These are phyloP conservation scores for Picea glauca DNA, from an alignment of 75 land plant genomes.

Conservation along the genomic window DNA sequence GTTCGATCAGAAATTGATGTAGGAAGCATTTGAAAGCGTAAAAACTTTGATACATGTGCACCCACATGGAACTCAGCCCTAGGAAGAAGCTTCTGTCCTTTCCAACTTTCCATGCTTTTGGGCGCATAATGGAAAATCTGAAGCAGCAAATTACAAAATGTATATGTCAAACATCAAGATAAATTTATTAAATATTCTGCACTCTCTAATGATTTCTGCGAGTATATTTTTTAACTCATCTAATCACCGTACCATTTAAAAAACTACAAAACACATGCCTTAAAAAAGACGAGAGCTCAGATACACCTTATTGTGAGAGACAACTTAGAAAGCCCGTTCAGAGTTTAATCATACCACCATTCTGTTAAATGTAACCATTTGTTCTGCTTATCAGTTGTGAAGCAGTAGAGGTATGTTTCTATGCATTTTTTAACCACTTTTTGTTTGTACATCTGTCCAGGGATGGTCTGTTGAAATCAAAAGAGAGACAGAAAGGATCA, in stretches of 20 bases:
- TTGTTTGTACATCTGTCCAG: too few relatives aligned
- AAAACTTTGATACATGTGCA: constrained; percentile 82
- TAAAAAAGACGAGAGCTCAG: neutral
- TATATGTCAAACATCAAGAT: constrained; percentile 1
- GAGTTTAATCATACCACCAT: neutral
- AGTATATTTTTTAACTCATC: too few relatives aligned
- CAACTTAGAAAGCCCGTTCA: neutral
- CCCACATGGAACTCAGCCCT: constrained; percentile 97
- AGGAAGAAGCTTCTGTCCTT: constrained; percentile 95
- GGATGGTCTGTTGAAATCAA: too few relatives aligned
- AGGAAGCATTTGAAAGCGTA: constrained; percentile 89
- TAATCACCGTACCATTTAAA: neutral
- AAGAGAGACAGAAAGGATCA: too few relatives aligned
- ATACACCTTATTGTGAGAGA: neutral
- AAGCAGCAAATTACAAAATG: neutral
- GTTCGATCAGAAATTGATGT: constrained; percentile 58
- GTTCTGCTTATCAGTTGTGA: too few relatives aligned
- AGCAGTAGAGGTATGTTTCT: too few relatives aligned
- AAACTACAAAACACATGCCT: neutral
- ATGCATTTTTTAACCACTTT: too few relatives aligned
- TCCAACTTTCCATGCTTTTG: constrained; percentile 94
- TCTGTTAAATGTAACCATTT: too few relatives aligned
- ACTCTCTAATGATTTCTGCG: neutral
- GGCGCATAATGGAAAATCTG: constrained; percentile 99
- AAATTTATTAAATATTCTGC: neutral